A percentile compares a stretch with the other conserved stretches of the same genome.
These are phyloP conservation scores for Xylariaceae sp. DNA, from an alignment of 2,329 filamentous ascomycete genomes.

Conservation along the genomic window DNA sequence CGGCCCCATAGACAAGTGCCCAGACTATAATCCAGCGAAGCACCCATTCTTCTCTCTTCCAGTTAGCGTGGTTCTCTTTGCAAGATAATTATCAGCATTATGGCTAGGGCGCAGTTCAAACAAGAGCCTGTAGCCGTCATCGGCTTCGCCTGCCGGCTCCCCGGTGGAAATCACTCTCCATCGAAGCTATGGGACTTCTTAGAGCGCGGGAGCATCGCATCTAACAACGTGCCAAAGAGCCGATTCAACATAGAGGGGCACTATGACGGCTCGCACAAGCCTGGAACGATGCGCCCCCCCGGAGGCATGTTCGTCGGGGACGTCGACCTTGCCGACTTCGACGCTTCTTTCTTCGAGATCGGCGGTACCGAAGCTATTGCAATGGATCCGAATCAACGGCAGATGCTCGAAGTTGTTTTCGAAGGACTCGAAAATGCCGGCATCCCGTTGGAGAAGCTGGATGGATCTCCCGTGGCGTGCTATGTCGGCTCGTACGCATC, in stretches of 20 bases:
- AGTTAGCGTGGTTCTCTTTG: too few species aligned
- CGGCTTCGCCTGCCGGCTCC: too few species aligned
- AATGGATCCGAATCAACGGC: constrained; percentile 20
- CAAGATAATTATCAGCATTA: too few species aligned
- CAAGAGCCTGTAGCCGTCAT: too few species aligned
- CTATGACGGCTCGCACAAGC: constrained; percentile 28
- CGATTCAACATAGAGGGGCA: constrained; percentile 29
- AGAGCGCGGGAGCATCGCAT: constrained; percentile 1
- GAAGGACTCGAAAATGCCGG: constrained; percentile 23
- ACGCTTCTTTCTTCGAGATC: constrained; percentile 24
- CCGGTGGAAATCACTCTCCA: too few species aligned
- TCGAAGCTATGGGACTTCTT: constrained; percentile 11
- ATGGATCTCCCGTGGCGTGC: constrained; percentile 10
- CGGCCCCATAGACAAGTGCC: too few species aligned
- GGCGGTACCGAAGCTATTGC: constrained; percentile 7
- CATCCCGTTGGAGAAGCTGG: constrained; percentile 10
- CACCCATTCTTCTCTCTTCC: too few species aligned
- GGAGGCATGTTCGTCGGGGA: constrained; percentile 33
- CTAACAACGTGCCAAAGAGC: constrained; percentile 27
- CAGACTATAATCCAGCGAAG: too few species aligned
- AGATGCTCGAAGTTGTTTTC: constrained; percentile 23
- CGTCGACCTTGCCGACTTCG: constrained; percentile 26
- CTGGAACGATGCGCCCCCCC: constrained; percentile 25
- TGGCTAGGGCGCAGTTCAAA: too few species aligned
- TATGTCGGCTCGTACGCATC: constrained; percentile 14